Evolutionary conservation across 345 rosid genomes (phyloP), one percentile per base, ranked within the genome.

Genomic region (Rhodamnia rubescens): DNA sequence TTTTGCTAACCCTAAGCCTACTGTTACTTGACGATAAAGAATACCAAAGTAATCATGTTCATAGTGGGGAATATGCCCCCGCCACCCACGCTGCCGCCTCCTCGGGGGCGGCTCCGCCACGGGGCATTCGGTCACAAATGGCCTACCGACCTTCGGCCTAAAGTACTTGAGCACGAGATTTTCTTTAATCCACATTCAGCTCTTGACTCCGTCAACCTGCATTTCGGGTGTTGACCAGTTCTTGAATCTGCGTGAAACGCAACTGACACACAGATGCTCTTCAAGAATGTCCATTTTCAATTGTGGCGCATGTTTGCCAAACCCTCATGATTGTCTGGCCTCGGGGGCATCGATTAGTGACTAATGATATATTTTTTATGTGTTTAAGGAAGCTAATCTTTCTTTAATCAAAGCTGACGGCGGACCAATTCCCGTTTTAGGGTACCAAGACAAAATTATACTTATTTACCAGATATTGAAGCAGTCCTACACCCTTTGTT

Each of bases 401-500:
- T 85, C 11, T 75, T 75, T 85, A 85, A 18, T 75, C 56, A 82
- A 47, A 53, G 86, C 81, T 55, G 86, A 85, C 86, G 86, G 86
- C 86, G 86, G 86, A 9, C 42, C 52, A 2, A 13, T n/a, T 84
- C 47, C 40, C 53, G 10, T 5, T 9, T 36, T 18, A 14, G 80
- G 80, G 80, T 36, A 1, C 80, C 80, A 36, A 36, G 40, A 42
- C 42, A 20, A 20, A 2, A 36, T 2, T 61, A 36, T 1, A 2
- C 80, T 56, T 4, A 56, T 56, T 22, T 18, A 10, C 47, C 40
- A 18, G 7, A 0, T 3, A 69, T 18, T 18, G 47, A 69, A 36
- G 80, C 2, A 69, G 80, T 32, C 80, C 80, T 36, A 18, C 80
- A 2, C 1, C 10, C 47, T 69, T 36, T 69, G 47, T 18, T 69